Conservation (phyloP, 352 stramenopile species). For the Globisporangium paroecandrum region DNA sequence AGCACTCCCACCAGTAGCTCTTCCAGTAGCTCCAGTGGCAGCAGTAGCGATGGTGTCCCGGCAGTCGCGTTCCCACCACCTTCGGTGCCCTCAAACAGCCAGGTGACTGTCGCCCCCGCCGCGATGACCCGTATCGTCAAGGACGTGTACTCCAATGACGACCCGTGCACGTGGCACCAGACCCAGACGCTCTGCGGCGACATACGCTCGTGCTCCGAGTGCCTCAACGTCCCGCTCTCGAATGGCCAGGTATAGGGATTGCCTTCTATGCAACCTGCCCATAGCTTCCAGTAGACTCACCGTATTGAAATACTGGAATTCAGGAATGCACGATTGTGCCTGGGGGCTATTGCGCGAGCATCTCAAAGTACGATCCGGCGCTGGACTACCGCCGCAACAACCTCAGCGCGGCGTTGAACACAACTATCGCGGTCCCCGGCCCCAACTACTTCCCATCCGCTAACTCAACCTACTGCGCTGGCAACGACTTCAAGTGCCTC, state of each 20-base stretch:
- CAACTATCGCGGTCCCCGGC: conserved; percentile 11
- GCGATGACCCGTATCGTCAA: conserved; percentile 17
- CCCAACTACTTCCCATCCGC: conserved; percentile 52
- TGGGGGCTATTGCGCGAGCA: conserved; percentile 53
- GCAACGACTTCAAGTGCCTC: conserved; percentile 29
- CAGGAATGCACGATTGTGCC: conserved; percentile 52
- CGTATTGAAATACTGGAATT: too few species aligned
- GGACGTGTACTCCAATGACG: conserved; percentile 29
- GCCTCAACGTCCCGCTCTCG: conserved; percentile 27
- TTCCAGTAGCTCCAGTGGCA: too few species aligned
- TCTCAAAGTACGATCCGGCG: conserved; percentile 32
- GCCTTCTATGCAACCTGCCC: too few species aligned
- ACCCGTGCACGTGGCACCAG: conserved; percentile 46
- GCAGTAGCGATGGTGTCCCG: conserved; percentile 12
- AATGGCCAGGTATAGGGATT: background rate
- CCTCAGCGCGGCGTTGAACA: background rate
- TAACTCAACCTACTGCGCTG: conserved; percentile 56
- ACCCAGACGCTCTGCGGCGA: conserved; percentile 34
- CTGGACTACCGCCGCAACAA: conserved; percentile 36
- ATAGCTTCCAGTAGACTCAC: too few species aligned
- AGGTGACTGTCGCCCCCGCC: background rate
- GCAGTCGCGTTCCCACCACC: conserved; percentile 20
- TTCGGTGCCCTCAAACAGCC: background rate
- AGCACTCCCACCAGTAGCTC: background rate
- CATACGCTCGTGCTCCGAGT: conserved; percentile 33